These are phyloP conservation scores for Sarcomyxa edulis DNA, from an alignment of 768 basidiomycete genomes.

Conservation along the genomic window DNA sequence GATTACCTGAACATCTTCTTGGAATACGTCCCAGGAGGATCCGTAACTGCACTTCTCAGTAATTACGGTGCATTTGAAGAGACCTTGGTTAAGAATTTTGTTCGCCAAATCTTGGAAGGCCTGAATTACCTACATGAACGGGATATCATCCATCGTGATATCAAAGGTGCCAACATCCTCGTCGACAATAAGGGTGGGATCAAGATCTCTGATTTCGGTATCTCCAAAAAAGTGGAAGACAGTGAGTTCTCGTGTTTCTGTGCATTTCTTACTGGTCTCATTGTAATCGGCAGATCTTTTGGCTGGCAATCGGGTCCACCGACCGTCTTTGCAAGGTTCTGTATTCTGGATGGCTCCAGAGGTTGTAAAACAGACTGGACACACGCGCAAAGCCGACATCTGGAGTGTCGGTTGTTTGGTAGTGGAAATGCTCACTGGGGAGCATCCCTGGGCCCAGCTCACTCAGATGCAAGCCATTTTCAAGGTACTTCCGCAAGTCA, in stretches of 20 bases:
- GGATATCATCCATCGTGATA: conserved; percentile 96
- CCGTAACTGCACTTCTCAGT: conserved; percentile 81
- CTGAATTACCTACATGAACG: conserved; percentile 88
- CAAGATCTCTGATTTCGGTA: conserved; percentile 96
- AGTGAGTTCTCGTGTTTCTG: conserved; percentile 49
- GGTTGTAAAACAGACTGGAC: conserved; percentile 92
- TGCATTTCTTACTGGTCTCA: background rate
- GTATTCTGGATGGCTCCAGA: conserved; percentile 99
- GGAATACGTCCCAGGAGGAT: conserved; percentile 95
- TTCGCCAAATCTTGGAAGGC: conserved; percentile 85
- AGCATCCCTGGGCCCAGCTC: conserved; percentile 92
- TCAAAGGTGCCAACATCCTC: conserved; percentile 98
- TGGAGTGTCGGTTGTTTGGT: conserved; percentile 96
- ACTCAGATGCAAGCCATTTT: conserved; percentile 99
- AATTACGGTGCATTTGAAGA: conserved; percentile 97
- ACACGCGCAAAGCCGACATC: conserved; percentile 90
- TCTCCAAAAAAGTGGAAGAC: conserved; percentile 95
- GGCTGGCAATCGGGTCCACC: conserved; percentile 66
- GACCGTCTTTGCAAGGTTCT: conserved; percentile 93
- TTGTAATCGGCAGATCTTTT: conserved; percentile 30
- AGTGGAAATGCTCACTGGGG: conserved; percentile 95
- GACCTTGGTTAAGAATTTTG: conserved; percentile 85
- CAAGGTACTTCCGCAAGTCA: conserved; percentile 47
- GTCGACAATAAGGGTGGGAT: conserved; percentile 97
- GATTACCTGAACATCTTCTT: conserved; percentile 93